phyloP scores from a whole-genome alignment of 139 green algal species.

The Tetraselmis chui region DNA sequence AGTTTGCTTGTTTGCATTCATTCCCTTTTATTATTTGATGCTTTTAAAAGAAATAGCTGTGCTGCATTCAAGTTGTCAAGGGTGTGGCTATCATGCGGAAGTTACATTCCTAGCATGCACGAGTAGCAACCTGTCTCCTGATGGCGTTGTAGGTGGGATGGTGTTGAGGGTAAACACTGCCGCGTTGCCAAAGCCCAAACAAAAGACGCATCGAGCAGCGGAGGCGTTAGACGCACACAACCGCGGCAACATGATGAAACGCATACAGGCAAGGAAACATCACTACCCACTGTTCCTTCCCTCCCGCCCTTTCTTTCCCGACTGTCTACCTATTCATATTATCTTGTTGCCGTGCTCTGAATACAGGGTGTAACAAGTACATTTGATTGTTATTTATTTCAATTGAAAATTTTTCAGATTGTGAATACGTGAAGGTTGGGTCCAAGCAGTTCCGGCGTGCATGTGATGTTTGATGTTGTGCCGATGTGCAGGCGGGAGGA shows the following conservation, averaged over 20 bases:
- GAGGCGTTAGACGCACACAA: neutral
- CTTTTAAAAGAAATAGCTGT: too few species aligned
- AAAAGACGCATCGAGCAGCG: neutral
- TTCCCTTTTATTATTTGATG: too few species aligned
- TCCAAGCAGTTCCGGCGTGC: neutral
- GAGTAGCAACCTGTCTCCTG: too few species aligned
- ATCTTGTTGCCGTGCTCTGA: too few species aligned
- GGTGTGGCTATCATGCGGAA: too few species aligned
- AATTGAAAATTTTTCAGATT: too few species aligned
- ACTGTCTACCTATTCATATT: neutral
- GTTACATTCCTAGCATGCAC: too few species aligned
- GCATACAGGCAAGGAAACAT: neutral
- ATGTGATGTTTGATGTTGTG: neutral
- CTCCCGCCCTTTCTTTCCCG: neutral
- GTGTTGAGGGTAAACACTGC: neutral
- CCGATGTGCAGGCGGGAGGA: neutral
- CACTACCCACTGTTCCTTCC: too few species aligned
- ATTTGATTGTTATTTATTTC: too few species aligned
- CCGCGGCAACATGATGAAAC: neutral
- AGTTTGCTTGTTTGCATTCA: neutral
- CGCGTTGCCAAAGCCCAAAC: neutral
- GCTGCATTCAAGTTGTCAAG: too few species aligned
- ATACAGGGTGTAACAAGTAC: too few species aligned
- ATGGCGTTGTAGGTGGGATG: neutral
- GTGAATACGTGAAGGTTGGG: too few species aligned